These are phyloP conservation scores for Pseudonitzschia multiseries DNA, from an alignment of 108 stramenopile species.

Conservation along the genomic window DNA sequence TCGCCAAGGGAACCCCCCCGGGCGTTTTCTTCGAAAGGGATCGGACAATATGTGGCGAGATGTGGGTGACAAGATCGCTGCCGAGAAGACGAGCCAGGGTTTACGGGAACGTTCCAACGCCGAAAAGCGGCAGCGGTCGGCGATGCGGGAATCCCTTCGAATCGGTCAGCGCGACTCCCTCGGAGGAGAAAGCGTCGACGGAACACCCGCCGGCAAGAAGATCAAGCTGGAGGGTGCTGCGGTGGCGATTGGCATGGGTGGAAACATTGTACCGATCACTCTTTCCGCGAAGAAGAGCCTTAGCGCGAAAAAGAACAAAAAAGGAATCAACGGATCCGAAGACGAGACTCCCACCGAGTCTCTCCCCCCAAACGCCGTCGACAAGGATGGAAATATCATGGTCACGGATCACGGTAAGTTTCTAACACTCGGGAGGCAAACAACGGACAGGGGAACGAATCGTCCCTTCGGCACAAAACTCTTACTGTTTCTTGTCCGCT, in stretches of 20 bases:
- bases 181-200: conserved; percentile 23
- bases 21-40: conserved; percentile 71
- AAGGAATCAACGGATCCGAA: conserved; percentile 20
- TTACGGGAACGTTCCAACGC: conserved; percentile 70
- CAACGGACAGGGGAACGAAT: not conserved
- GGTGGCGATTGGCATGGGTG: conserved; percentile 7
- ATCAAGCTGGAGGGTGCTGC: conserved; percentile 15
- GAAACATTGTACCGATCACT: conserved; percentile 37
- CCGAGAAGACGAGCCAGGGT: conserved; percentile 76
- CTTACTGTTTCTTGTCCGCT: not conserved
- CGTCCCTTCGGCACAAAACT: not conserved
- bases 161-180: conserved; percentile 31
- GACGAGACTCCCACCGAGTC: conserved; percentile 26
- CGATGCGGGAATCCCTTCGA: conserved; percentile 43
- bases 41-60: conserved; percentile 68
- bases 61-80: conserved; percentile 64
- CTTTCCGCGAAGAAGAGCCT: conserved; percentile 30
- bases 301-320: conserved; percentile 19
- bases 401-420: conserved; percentile 52
- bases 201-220: conserved; percentile 25
- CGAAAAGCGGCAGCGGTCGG: conserved; percentile 50
- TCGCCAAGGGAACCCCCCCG: conserved; percentile 55
- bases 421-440: conserved; percentile 15
- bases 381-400: conserved; percentile 54
- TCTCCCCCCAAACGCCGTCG: conserved; percentile 49